Evolutionary conservation across 306 rosid species (phyloP).

Genomic region (Pyrus betulifolia): DNA sequence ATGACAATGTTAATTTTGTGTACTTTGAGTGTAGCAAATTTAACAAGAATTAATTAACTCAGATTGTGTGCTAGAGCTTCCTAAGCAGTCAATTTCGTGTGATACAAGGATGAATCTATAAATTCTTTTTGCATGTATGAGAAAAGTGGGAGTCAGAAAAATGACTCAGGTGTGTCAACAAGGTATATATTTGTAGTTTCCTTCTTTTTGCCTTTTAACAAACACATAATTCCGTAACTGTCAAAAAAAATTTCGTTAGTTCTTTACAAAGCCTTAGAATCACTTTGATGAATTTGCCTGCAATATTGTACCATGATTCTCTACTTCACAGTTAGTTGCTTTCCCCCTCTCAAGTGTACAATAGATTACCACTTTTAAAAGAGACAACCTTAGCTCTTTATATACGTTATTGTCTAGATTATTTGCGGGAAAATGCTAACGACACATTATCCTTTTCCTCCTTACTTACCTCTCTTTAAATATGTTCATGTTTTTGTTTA

Average conservation of each 20-base stretch:
- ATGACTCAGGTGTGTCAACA: background rate
- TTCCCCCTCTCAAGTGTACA: background rate
- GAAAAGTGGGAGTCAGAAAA: slow-evolving; percentile 32
- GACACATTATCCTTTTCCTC: no score
- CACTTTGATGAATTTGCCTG: slow-evolving; percentile 26
- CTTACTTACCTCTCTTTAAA: no score
- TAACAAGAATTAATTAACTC: background rate
- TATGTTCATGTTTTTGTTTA: background rate
- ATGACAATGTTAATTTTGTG: background rate
- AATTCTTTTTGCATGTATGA: slow-evolving; percentile 3
- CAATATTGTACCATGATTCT: background rate
- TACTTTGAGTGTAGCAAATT: background rate
- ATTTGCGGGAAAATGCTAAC: background rate
- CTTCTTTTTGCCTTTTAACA: slow-evolving; percentile 30
- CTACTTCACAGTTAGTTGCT: background rate
- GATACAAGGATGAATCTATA: slow-evolving; percentile 2
- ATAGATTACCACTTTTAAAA: slow-evolving; percentile 14
- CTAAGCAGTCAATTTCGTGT: slow-evolving; percentile 13
- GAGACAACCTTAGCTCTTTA: slow-evolving; percentile 15
- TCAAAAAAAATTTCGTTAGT: slow-evolving; percentile 60
- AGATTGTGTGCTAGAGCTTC: background rate
- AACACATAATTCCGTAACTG: slow-evolving; percentile 34
- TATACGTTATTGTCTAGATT: background rate
- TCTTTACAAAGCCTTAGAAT: slow-evolving; percentile 39
- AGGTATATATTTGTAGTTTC: slow-evolving; percentile 7